Evolutionary conservation across 2,329 filamentous ascomycete species (phyloP).

Genomic region (Xylaria sp.): DNA sequence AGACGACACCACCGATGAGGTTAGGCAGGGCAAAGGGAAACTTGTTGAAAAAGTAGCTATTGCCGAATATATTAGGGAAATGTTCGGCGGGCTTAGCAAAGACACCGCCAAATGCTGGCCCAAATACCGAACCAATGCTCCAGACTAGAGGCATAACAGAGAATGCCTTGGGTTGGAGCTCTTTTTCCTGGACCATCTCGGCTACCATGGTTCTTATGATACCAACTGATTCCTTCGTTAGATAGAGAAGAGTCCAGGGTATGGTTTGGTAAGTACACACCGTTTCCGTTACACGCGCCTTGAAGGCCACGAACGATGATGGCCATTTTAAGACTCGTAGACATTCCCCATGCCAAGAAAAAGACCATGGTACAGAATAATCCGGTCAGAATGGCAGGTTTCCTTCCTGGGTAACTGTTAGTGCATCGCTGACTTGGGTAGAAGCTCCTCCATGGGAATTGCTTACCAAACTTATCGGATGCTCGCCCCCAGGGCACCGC

Average conservation of each 20-base stretch:
- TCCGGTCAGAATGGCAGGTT: conserved; percentile 80
- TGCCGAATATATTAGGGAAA: conserved; percentile 76
- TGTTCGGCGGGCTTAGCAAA: conserved; percentile 84
- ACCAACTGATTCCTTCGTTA: conserved; percentile 67
- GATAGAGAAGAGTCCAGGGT: conserved; percentile 2
- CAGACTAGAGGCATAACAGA: conserved; percentile 92
- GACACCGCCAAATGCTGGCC: conserved; percentile 87
- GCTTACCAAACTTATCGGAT: conserved; percentile 74
- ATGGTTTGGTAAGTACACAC: conserved; percentile 52
- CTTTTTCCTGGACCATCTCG: conserved; percentile 88
- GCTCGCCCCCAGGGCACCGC: conserved; percentile 80
- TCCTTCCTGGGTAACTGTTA: conserved; percentile 60
- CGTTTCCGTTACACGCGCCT: conserved; percentile 88
- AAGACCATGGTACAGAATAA: conserved; percentile 83
- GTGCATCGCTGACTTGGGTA: not conserved
- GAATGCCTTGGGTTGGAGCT: conserved; percentile 89
- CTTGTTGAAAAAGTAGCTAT: conserved; percentile 73
- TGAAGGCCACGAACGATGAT: conserved; percentile 81
- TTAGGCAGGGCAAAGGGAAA: conserved; percentile 91
- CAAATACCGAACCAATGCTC: conserved; percentile 88
- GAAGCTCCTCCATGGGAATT: not conserved
- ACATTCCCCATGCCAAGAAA: conserved; percentile 86
- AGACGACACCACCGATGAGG: conserved; percentile 78
- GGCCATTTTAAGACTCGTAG: conserved; percentile 81
- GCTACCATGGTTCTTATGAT: conserved; percentile 93